Percentiles rank a stretch among this genome's conserved stretches.
phyloP scores from a whole-genome alignment of 805 yeast species.

The Torulaspora franciscae region DNA sequence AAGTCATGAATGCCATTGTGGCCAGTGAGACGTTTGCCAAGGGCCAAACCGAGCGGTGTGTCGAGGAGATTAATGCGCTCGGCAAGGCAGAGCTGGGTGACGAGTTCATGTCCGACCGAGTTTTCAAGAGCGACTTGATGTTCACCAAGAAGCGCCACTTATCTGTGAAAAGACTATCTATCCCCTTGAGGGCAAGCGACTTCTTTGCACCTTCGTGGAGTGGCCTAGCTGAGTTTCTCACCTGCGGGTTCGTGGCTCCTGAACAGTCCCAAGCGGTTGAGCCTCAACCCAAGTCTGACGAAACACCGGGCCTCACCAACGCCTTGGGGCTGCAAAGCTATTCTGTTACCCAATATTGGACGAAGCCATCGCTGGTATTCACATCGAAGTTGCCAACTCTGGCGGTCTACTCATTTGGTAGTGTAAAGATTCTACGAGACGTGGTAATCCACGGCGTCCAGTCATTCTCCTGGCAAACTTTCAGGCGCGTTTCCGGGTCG shows the following conservation, averaged over 20 bases:
- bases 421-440: constrained; percentile 38
- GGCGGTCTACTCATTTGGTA: constrained; percentile 37
- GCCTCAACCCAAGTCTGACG: constrained; percentile 2
- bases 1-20: constrained; percentile 58
- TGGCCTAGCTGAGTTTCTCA: constrained; percentile 43
- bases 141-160: constrained; percentile 69
- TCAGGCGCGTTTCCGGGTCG: constrained; percentile 52
- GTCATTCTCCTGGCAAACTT: constrained; percentile 34
- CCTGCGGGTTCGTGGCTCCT: constrained; percentile 39
- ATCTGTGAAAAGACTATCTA: constrained; percentile 52
- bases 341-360: constrained; percentile 28
- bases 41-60: constrained; percentile 51
- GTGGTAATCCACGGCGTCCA: constrained; percentile 37
- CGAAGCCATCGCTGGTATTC: constrained; percentile 33
- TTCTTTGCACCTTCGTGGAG: constrained; percentile 73
- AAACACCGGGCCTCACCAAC: constrained; percentile 6
- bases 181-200: constrained; percentile 61
- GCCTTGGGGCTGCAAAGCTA: constrained; percentile 23
- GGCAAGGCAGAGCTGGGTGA: constrained; percentile 66
- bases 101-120: constrained; percentile 51
- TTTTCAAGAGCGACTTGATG: constrained; percentile 73
- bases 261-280: constrained; percentile 11
- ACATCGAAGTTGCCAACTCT: constrained; percentile 35
- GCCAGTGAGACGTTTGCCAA: constrained; percentile 69
- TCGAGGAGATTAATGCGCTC: constrained; percentile 53